A percentile compares a stretch with the other conserved stretches of the same genome.
phyloP scores from a whole-genome alignment of 495 filamentous ascomycete genomes.

The Penicillium bovifimosum region DNA sequence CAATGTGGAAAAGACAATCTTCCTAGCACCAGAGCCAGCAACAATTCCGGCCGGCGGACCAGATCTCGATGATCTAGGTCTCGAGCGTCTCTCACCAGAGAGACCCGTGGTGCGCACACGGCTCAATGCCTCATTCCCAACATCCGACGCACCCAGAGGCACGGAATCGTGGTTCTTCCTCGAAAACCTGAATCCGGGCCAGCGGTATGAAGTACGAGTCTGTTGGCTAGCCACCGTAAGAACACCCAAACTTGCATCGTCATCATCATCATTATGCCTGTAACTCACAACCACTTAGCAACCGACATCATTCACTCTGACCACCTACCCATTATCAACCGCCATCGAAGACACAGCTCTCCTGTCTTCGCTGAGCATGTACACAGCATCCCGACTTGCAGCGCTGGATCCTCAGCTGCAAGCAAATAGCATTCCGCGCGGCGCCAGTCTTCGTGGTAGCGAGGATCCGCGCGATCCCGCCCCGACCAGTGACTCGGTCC shows the following conservation, averaged over 20 bases:
- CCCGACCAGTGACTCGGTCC: slow-evolving; percentile 45
- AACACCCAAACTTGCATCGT: slow-evolving; percentile 4
- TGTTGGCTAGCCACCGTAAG: slow-evolving; percentile 93
- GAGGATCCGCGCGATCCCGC: slow-evolving; percentile 11
- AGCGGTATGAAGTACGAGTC: slow-evolving; percentile 85
- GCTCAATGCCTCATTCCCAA: slow-evolving; percentile 64
- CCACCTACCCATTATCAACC: slow-evolving; percentile 52
- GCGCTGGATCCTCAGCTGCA: slow-evolving; percentile 12
- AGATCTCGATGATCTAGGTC: slow-evolving; percentile 57
- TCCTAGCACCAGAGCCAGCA: slow-evolving; percentile 59
- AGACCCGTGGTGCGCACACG: slow-evolving; percentile 51
- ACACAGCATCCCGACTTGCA: slow-evolving; percentile 49
- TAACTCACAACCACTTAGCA: slow-evolving; percentile 49
- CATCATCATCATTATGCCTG: not conserved
- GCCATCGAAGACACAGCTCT: slow-evolving; percentile 57
- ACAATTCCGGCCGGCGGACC: slow-evolving; percentile 51
- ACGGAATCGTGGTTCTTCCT: slow-evolving; percentile 76
- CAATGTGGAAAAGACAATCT: slow-evolving; percentile 91
- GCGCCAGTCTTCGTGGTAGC: not conserved
- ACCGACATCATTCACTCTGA: slow-evolving; percentile 76
- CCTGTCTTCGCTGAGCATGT: slow-evolving; percentile 57
- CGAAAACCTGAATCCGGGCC: slow-evolving; percentile 62
- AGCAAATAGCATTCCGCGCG: slow-evolving; percentile 13
- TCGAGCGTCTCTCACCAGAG: slow-evolving; percentile 57
- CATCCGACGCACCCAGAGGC: slow-evolving; percentile 46